Percentiles rank a stretch among this genome's conserved stretches.
These are phyloP conservation scores for Aspergillus hortae DNA, from an alignment of 2,329 filamentous ascomycete genomes.

Conservation along the genomic window DNA sequence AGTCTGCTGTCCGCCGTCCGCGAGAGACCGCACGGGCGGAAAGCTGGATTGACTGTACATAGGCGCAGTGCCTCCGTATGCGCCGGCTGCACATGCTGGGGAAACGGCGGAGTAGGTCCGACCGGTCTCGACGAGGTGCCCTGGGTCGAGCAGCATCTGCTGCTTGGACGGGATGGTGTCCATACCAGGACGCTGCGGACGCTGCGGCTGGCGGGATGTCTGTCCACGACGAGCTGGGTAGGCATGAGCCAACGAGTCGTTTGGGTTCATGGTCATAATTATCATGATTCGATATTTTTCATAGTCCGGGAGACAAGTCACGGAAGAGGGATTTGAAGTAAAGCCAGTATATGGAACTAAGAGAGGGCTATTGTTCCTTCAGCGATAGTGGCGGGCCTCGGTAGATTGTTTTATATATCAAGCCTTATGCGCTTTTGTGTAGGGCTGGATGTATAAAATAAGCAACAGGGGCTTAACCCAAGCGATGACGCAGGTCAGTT, in stretches of 20 bases:
- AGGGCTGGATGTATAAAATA: conserved; percentile 2
- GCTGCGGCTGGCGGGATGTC: background rate
- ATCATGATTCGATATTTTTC: background rate
- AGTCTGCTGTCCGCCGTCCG: background rate
- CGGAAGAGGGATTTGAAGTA: background rate
- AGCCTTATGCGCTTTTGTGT: background rate
- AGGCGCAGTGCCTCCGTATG: background rate
- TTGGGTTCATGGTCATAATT: background rate
- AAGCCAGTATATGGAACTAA: too few species aligned
- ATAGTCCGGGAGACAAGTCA: background rate
- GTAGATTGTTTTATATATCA: background rate
- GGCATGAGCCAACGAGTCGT: background rate
- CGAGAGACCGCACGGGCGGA: background rate
- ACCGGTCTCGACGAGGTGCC: background rate
- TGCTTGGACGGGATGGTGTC: background rate
- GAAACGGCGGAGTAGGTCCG: background rate
- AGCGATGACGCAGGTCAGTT: background rate
- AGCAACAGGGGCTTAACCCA: conserved; percentile 1
- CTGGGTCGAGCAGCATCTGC: background rate
- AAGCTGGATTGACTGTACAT: background rate
- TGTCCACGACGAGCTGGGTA: background rate
- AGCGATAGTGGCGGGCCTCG: background rate
- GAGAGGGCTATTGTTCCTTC: background rate
- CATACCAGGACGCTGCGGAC: background rate
- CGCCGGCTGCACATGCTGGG: background rate